These are phyloP conservation scores for Tagetes patula DNA, from an alignment of 129 eudicot species.

Conservation along the genomic window DNA sequence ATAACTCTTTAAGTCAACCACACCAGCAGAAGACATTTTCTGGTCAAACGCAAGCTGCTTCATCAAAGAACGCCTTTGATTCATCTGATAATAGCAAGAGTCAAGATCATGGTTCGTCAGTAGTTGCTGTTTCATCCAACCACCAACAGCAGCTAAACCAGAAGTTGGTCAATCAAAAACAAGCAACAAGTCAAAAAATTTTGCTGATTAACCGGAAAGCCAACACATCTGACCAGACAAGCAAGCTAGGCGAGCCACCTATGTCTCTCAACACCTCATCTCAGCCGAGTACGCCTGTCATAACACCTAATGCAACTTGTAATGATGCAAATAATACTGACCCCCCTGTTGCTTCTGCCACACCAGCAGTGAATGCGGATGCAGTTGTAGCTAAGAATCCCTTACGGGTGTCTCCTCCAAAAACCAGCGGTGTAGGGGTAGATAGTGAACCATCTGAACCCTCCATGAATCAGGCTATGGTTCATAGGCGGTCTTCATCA, in stretches of 20 bases:
- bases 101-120: constrained; percentile 42
- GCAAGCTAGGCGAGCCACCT: constrained; percentile 37
- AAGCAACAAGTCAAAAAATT: constrained; percentile 37
- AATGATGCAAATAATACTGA: constrained; percentile 37
- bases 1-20: constrained; percentile 45
- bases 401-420: constrained; percentile 32
- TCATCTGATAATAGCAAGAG: constrained; percentile 40
- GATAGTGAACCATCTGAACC: constrained; percentile 38
- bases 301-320: constrained; percentile 29
- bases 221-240: constrained; percentile 41
- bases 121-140: constrained; percentile 40
- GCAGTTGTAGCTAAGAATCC: constrained; percentile 39
- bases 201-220: constrained; percentile 44
- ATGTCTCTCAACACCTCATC: constrained; percentile 29
- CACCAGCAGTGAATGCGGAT: constrained; percentile 34
- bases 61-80: constrained; percentile 23
- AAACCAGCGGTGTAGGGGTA: constrained; percentile 30
- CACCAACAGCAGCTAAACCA: constrained; percentile 41
- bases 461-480: constrained; percentile 36
- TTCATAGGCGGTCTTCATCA: constrained; percentile 45
- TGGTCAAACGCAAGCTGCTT: constrained; percentile 38
- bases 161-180: constrained; percentile 50
- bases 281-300: constrained; percentile 28
- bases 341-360: constrained; percentile 35
- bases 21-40: constrained; percentile 51